These are phyloP conservation scores for Salvia splendens DNA, from an alignment of 257 asterid genomes.

Conservation along the genomic window DNA sequence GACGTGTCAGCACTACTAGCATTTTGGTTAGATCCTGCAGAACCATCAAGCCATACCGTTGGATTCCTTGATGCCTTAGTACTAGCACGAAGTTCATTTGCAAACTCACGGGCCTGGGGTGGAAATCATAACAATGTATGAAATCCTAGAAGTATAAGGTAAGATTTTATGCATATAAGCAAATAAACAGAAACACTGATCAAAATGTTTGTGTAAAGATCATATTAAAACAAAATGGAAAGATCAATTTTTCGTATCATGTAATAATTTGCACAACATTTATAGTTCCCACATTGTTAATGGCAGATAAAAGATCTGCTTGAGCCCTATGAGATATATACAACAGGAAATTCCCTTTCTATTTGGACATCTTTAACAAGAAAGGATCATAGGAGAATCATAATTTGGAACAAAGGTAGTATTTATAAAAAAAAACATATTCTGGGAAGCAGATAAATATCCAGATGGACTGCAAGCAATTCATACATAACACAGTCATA, in stretches of 20 bases:
- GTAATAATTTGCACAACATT: neutral
- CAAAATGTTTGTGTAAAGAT: constrained; percentile 21
- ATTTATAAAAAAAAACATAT: constrained; percentile 8
- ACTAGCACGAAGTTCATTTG: constrained; percentile 98
- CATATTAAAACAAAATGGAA: neutral
- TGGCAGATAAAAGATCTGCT: neutral
- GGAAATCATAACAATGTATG: constrained; percentile 27
- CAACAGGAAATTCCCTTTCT: neutral
- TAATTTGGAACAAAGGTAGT: neutral
- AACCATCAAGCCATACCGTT: constrained; percentile 97
- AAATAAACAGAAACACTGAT: constrained; percentile 19
- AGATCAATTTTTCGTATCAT: constrained; percentile 17
- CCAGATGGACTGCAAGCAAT: neutral
- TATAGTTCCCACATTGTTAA: constrained; percentile 13
- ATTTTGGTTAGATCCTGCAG: constrained; percentile 80
- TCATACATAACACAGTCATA: constrained; percentile 15
- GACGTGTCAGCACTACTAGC: constrained; percentile 86
- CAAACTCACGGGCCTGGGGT: constrained; percentile 95
- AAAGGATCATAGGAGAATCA: constrained; percentile 6
- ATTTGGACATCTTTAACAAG: constrained; percentile 1
- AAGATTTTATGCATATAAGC: constrained; percentile 2
- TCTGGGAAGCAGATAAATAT: constrained; percentile 19
- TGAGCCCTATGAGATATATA: no score
- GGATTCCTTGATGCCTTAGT: constrained; percentile 96
- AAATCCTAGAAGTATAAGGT: constrained; percentile 23